Conservation (phyloP, 441 rosid genomes). For the Euphorbia neoarborescens region DNA sequence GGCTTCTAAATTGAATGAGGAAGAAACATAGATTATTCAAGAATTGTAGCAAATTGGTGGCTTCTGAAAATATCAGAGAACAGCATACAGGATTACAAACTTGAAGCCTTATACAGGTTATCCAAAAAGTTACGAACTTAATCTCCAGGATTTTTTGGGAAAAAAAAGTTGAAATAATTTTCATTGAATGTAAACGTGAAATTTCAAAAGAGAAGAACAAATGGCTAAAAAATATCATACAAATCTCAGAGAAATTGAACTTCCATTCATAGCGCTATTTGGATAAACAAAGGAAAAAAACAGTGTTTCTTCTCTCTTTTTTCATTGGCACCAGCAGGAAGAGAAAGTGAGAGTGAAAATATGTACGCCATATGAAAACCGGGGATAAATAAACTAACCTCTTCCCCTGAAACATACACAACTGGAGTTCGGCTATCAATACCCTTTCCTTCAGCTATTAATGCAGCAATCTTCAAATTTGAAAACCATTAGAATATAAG, state of each 20-base stretch:
- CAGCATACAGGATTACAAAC: not conserved
- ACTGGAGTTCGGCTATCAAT: slow-evolving; percentile 52
- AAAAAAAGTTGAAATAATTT: not conserved
- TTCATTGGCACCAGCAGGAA: not conserved
- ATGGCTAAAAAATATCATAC: not conserved
- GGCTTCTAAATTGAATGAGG: not conserved
- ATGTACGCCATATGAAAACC: not conserved
- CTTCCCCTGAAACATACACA: slow-evolving; percentile 90
- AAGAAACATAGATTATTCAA: not conserved
- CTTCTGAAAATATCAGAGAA: slow-evolving; percentile 5
- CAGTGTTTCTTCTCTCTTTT: not conserved
- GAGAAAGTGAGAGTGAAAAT: not conserved
- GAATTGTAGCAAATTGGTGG: not conserved
- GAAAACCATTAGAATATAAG: slow-evolving; percentile 24
- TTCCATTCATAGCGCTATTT: not conserved
- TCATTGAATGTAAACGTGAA: not conserved
- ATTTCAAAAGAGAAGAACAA: not conserved
- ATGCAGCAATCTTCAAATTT: slow-evolving; percentile 58
- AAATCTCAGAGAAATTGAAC: slow-evolving; percentile 1
- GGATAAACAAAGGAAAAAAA: not conserved
- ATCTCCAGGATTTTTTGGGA: not conserved
- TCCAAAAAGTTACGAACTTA: not conserved
- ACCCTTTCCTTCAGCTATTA: slow-evolving; percentile 53
- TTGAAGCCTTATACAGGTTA: not conserved
- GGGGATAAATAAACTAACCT: slow-evolving; percentile 39